Conservation (phyloP, 1,139 yeast genomes). For the Kazachstania sp. region DNA sequence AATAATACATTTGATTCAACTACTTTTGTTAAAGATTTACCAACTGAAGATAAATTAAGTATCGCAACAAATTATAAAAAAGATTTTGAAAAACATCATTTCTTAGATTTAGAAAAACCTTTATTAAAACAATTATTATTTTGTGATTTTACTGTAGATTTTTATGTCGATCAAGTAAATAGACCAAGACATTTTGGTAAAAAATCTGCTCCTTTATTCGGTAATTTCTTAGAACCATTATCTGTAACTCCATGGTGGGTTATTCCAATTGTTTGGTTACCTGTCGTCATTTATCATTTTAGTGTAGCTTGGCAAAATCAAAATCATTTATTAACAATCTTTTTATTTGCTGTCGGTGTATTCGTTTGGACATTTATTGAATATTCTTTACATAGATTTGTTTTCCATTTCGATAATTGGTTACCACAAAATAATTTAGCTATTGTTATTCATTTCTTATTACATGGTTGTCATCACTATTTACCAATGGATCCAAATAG, state of each 20-base stretch:
- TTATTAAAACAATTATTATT: slow-evolving; percentile 68
- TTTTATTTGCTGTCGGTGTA: slow-evolving; percentile 53
- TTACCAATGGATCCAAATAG: slow-evolving; percentile 93
- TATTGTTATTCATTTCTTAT: slow-evolving; percentile 73
- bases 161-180: slow-evolving; percentile 91
- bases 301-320: slow-evolving; percentile 35
- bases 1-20: slow-evolving; percentile 37
- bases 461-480: slow-evolving; percentile 96
- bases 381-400: slow-evolving; percentile 76
- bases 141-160: slow-evolving; percentile 71
- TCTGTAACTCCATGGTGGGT: slow-evolving; percentile 71
- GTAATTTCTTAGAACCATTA: slow-evolving; percentile 64
- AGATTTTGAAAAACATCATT: slow-evolving; percentile 71
- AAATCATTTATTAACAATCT: slow-evolving; percentile 29
- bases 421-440: slow-evolving; percentile 74
- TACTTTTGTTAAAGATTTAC: slow-evolving; percentile 50
- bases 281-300: slow-evolving; percentile 54
- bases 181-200: slow-evolving; percentile 90
- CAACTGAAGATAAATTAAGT: slow-evolving; percentile 61
- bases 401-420: slow-evolving; percentile 82
- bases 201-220: slow-evolving; percentile 86
- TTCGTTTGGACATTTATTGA: slow-evolving; percentile 90
- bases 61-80: slow-evolving; percentile 68
- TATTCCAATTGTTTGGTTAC: slow-evolving; percentile 84
- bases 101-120: slow-evolving; percentile 78